Evolutionary conservation across 148 eudicot species (phyloP).

Genomic region (Pouteria glomerata): DNA sequence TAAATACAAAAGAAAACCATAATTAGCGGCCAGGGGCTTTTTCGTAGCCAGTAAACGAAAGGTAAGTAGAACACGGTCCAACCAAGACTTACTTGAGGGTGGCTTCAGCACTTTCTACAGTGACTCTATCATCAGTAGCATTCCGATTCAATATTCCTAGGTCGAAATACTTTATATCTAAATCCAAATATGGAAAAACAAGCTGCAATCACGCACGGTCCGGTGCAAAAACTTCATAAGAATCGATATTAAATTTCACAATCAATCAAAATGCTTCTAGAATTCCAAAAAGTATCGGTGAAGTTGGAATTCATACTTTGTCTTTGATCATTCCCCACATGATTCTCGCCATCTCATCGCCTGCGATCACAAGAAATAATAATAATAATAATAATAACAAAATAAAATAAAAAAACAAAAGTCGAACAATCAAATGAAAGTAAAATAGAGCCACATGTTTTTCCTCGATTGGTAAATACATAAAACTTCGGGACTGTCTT

Average conservation of each 20-base stretch:
- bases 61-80: background rate
- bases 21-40: no score
- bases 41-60: no score
- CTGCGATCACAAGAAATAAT: constrained; percentile 21
- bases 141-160: constrained; percentile 69
- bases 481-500: background rate
- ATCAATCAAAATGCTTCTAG: background rate
- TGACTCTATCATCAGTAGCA: constrained; percentile 61
- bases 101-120: constrained; percentile 65
- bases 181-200: constrained; percentile 55
- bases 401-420: background rate
- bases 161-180: constrained; percentile 69
- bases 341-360: constrained; percentile 73
- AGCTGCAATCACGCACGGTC: constrained; percentile 35
- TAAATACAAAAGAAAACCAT: background rate
- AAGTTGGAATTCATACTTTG: constrained; percentile 26
- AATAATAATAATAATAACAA: no score
- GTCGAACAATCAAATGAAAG: background rate
- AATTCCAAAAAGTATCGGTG: background rate
- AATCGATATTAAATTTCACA: constrained; percentile 3
- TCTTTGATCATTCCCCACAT: constrained; percentile 68
- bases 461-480: no score
- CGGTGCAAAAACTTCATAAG: background rate
- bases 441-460: background rate
- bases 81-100: constrained; percentile 47